Conservation (phyloP, 352 stramenopile species). For the Pythium insidiosum region DNA sequence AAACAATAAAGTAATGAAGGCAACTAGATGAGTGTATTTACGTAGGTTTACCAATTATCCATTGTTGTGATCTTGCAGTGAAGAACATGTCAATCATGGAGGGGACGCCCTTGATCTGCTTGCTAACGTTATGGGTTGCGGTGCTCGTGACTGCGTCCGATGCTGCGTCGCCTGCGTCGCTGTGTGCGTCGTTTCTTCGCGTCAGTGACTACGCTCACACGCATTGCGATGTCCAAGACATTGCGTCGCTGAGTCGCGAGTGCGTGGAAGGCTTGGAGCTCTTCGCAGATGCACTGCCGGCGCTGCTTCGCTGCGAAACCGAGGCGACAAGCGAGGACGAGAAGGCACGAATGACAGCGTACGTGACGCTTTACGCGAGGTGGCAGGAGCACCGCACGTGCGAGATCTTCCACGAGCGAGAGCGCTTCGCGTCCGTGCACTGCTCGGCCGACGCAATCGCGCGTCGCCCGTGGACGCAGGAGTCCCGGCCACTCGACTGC, state of each 20-base stretch:
- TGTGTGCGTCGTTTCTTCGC: conserved; percentile 29
- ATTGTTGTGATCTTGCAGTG: no score
- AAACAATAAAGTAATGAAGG: no score
- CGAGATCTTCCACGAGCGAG: conserved; percentile 37
- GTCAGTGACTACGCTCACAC: conserved; percentile 34
- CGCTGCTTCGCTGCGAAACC: conserved; percentile 28
- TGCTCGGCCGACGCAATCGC: conserved; percentile 25
- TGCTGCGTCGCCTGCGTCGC: no score
- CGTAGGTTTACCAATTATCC: no score
- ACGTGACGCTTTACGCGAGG: conserved; percentile 28
- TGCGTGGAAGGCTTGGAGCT: conserved; percentile 47
- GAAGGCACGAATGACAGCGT: conserved; percentile 12
- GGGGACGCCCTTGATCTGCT: no score
- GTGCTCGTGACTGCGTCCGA: no score
- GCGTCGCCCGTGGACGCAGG: conserved; percentile 35
- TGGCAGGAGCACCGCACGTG: conserved; percentile 45
- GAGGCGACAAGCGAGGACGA: conserved; percentile 3
- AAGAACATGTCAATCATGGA: no score
- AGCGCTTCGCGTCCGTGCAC: conserved; percentile 31
- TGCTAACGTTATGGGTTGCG: no score
- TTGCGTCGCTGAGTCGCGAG: not conserved
- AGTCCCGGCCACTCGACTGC: conserved; percentile 45
- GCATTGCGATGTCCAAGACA: conserved; percentile 19
- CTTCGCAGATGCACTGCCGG: conserved; percentile 31
- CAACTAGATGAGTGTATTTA: no score